Evolutionary conservation across 1,139 yeast genomes (phyloP), one percentile per base, ranked within the genome.

Genomic region (Hanseniaspora sp.): DNA sequence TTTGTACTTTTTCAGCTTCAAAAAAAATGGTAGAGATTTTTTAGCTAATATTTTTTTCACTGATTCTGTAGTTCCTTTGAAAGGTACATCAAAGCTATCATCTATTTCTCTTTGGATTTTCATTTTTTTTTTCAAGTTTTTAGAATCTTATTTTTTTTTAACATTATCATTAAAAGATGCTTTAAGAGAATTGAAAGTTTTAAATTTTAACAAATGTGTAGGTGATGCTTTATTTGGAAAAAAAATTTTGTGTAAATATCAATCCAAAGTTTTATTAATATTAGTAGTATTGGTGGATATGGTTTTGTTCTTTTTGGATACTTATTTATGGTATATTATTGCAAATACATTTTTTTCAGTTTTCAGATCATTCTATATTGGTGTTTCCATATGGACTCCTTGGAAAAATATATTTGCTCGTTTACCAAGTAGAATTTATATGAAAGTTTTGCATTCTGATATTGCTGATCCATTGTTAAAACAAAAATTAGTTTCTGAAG

Each of bases 331-430:
- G 86, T 81, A 80, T 71, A 80, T 81, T 69, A 71, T 81, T 61
- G 79, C 80, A 69, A 81, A 80, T 73, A 80, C 85, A 69, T 72
- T 79, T 60, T 81, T 79, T 71, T 81, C 86, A 58, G 80, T 80
- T 63, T 83, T 84, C 62, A 79, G 85, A 64, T 80, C 86, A 11
- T 79, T 81, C 71, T 80, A 80, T 71, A 76, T 80, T 68, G 86
- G 86, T 71, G 80, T 80, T 59, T 81, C 86, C 35, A 80, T 81
- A 58, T 77, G 82, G 72, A 81, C 86, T 55, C 86, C 86, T 31
- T 81, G 86, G 86, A 79, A 85, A 75, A 80, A 80, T 62, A 80
- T 80, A 61, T 81, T 80, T 70, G 78, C 85, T 58, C 74, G 85
- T 68, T 73, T 81, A 61, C 86, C 86, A 62, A 80, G 80, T 73